A percentile compares a stretch with the other conserved stretches of the same genome.
Conservation (phyloP, 2,329 filamentous ascomycete genomes). For the Ascochyta clinopodiicola region DNA sequence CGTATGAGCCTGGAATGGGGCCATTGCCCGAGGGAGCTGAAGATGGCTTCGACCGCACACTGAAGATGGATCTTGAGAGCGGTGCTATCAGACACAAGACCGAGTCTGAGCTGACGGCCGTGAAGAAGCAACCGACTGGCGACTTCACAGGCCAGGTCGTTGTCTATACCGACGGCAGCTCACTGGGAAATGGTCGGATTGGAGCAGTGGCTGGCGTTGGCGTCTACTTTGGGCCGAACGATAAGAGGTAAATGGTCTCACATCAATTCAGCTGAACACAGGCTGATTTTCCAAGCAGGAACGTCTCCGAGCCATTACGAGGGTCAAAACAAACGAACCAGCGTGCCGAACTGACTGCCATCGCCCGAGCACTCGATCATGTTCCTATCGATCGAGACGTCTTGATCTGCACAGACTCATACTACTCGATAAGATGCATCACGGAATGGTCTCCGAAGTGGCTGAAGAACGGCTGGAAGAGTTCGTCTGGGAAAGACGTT, state of each 20-base stretch:
- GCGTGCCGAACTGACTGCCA: conserved; percentile 90
- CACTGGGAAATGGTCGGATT: conserved; percentile 63
- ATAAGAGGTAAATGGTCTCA: conserved; percentile 56
- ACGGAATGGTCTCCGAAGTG: conserved; percentile 83
- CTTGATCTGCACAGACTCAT: conserved; percentile 85
- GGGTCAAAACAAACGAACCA: conserved; percentile 89
- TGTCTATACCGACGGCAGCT: conserved; percentile 70
- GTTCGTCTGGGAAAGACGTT: conserved; percentile 71
- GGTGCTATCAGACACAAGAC: conserved; percentile 64
- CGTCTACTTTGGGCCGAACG: conserved; percentile 68
- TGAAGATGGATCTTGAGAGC: conserved; percentile 61
- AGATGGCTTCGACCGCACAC: conserved; percentile 67
- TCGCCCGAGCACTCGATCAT: conserved; percentile 81
- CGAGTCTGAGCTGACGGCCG: conserved; percentile 54
- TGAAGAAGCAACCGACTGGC: conserved; percentile 55
- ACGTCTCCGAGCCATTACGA: conserved; percentile 76
- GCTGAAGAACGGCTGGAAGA: conserved; percentile 80
- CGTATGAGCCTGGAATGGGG: conserved; percentile 59
- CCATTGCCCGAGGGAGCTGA: conserved; percentile 62
- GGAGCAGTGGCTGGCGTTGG: conserved; percentile 67
- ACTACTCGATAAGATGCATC: conserved; percentile 88
- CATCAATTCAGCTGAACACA: background rate
- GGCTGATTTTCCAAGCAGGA: conserved; percentile 53
- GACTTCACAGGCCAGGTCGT: conserved; percentile 58
- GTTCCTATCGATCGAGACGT: conserved; percentile 72